These are phyloP conservation scores for Pythium oligandrum DNA, from an alignment of 352 stramenopile genomes.

Conservation along the genomic window DNA sequence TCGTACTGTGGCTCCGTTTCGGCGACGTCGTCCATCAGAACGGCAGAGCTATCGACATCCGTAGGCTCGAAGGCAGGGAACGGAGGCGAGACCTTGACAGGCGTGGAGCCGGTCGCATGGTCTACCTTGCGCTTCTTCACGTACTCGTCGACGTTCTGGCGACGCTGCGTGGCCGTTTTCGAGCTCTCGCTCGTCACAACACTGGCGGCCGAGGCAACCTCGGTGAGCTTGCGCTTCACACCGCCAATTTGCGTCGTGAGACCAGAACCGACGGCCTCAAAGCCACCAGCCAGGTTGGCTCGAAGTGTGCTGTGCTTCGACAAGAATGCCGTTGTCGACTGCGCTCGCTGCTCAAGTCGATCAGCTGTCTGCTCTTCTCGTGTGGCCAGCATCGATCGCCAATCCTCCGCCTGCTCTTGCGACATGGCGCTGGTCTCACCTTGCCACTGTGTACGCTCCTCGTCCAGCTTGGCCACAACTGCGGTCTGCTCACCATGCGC, in stretches of 20 bases:
- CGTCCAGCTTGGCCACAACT: constrained; percentile 7
- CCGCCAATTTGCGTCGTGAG: constrained; percentile 9
- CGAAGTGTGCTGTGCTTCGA: not conserved
- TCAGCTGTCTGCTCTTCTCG: not conserved
- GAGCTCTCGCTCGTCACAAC: constrained; percentile 9
- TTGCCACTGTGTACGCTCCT: constrained; percentile 7
- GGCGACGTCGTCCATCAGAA: not conserved
- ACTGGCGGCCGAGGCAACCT: constrained; percentile 1
- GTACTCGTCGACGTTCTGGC: constrained; percentile 9
- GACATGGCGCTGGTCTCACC: constrained; percentile 6
- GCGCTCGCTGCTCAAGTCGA: not conserved
- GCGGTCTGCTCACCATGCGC: constrained; percentile 12
- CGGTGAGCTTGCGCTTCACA: constrained; percentile 18
- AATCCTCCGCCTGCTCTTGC: constrained; percentile 7
- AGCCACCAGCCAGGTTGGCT: not conserved
- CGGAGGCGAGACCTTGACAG: constrained; percentile 12
- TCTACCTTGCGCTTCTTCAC: constrained; percentile 22
- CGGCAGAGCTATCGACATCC: constrained; percentile 1
- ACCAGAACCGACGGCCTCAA: constrained; percentile 1
- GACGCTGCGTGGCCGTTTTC: constrained; percentile 2
- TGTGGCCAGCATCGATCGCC: not conserved
- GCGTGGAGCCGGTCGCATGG: constrained; percentile 13
- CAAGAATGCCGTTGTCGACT: not conserved
- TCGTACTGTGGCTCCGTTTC: not conserved
- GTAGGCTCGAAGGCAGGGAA: constrained; percentile 18